phyloP scores from a whole-genome alignment of 2,329 filamentous ascomycete species.

The Macrophomina tecta region DNA sequence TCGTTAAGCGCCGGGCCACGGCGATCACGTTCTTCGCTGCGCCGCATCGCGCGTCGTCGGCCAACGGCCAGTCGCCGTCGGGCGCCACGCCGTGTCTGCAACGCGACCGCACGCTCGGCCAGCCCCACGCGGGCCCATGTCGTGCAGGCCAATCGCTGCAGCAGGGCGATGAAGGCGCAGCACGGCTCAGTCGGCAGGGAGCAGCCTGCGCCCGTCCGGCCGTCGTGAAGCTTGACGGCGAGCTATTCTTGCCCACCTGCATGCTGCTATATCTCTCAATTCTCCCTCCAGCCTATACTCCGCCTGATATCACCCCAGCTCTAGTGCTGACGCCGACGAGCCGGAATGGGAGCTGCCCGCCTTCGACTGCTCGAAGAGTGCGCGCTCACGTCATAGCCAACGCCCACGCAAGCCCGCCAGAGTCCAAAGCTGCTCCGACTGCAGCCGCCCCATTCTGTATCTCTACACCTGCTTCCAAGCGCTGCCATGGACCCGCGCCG shows the following conservation, averaged over 20 bases:
- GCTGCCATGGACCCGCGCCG: conserved; percentile 20
- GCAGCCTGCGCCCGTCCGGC: conserved; percentile 1
- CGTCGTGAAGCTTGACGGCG: neutral
- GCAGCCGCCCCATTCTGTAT: neutral
- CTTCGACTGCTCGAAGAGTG: neutral
- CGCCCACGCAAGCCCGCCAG: neutral
- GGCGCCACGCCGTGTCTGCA: neutral
- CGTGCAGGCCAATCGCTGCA: conserved; percentile 22
- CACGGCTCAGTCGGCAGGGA: conserved; percentile 14
- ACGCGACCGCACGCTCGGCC: conserved; percentile 4
- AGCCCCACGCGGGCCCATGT: conserved; percentile 19
- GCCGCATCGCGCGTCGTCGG: conserved; percentile 6
- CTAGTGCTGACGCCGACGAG: conserved; percentile 17
- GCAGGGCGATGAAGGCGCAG: neutral
- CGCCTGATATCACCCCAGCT: neutral
- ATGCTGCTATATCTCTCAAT: conserved; percentile 19
- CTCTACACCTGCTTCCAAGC: neutral
- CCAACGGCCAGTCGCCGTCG: conserved; percentile 2
- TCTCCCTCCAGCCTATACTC: neutral
- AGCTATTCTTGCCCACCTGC: conserved; percentile 14
- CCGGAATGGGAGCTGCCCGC: neutral
- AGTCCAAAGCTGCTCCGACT: neutral
- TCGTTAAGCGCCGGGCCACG: conserved; percentile 1
- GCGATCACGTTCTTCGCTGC: neutral
- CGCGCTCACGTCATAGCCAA: conserved; percentile 22